Evolutionary conservation across 1,139 yeast genomes (phyloP).

Genomic region (Saccharomyces uvarum): DNA sequence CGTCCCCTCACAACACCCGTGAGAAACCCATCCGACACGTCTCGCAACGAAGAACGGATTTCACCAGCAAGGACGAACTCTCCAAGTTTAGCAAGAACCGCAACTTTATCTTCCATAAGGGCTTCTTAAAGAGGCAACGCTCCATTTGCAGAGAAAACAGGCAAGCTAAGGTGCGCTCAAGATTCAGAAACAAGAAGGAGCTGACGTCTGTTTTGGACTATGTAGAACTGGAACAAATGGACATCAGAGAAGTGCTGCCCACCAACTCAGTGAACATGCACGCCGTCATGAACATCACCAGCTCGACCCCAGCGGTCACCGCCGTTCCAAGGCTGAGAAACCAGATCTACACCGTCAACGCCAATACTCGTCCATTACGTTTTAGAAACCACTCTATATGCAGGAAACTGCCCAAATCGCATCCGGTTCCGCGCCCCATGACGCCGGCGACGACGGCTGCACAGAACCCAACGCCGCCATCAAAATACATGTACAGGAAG

Average conservation of each 20-base stretch:
- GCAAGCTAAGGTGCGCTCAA: background rate
- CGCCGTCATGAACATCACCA: background rate
- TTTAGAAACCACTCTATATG: background rate
- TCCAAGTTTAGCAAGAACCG: slow-evolving; percentile 11
- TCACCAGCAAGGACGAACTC: slow-evolving; percentile 19
- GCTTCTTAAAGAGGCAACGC: slow-evolving; percentile 20
- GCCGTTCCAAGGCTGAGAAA: background rate
- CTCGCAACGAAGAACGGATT: slow-evolving; percentile 20
- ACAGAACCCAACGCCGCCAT: background rate
- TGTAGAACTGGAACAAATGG: slow-evolving; percentile 1
- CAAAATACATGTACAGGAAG: background rate
- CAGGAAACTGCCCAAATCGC: background rate
- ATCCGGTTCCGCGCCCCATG: background rate
- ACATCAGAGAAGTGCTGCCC: background rate
- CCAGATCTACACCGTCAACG: background rate
- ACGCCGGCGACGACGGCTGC: background rate
- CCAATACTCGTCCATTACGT: background rate
- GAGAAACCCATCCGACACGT: slow-evolving; percentile 1
- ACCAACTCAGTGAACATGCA: background rate
- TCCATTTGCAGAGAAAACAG: background rate
- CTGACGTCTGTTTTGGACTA: slow-evolving; percentile 2
- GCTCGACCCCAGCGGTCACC: background rate
- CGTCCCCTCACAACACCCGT: background rate
- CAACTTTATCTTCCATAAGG: slow-evolving; percentile 24
- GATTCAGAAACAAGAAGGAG: slow-evolving; percentile 2